phyloP scores from a whole-genome alignment of 306 rosid genomes.

The Trifolium pratense region DNA sequence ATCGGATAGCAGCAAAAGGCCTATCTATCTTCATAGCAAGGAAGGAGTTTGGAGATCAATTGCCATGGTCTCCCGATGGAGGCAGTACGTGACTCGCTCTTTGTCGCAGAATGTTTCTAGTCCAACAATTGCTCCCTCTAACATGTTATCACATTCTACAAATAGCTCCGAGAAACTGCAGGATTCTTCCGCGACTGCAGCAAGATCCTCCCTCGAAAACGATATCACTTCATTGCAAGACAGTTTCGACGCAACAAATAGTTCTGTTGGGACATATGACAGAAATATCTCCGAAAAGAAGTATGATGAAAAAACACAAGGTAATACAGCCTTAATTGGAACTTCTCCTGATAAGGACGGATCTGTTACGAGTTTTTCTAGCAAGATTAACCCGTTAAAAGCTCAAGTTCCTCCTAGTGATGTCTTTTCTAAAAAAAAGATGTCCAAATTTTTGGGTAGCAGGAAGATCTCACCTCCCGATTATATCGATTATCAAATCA shows the following conservation, averaged over 20 bases:
- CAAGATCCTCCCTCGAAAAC: slow-evolving; percentile 45
- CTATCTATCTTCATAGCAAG: slow-evolving; percentile 90
- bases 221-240: slow-evolving; percentile 46
- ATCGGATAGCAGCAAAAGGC: slow-evolving; percentile 70
- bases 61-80: slow-evolving; percentile 98
- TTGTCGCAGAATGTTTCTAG: slow-evolving; percentile 51
- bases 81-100: slow-evolving; percentile 67
- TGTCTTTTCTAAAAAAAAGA: slow-evolving; percentile 73
- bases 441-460: slow-evolving; percentile 68
- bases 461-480: slow-evolving; percentile 65
- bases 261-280: slow-evolving; percentile 43
- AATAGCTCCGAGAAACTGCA: slow-evolving; percentile 48
- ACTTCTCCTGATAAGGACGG: slow-evolving; percentile 47
- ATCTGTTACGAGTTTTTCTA: slow-evolving; percentile 44
- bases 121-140: slow-evolving; percentile 47
- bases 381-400: slow-evolving; percentile 67
- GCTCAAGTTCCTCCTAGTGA: slow-evolving; percentile 85
- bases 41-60: slow-evolving; percentile 90
- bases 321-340: slow-evolving; percentile 45
- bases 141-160: slow-evolving; percentile 43
- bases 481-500: slow-evolving; percentile 53
- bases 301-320: slow-evolving; percentile 37
- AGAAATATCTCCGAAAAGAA: slow-evolving; percentile 38
- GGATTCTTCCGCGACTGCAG: slow-evolving; percentile 45
- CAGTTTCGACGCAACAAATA: slow-evolving; percentile 37